Conservation (phyloP, 345 rosid genomes). For the Eucalyptus albens region DNA sequence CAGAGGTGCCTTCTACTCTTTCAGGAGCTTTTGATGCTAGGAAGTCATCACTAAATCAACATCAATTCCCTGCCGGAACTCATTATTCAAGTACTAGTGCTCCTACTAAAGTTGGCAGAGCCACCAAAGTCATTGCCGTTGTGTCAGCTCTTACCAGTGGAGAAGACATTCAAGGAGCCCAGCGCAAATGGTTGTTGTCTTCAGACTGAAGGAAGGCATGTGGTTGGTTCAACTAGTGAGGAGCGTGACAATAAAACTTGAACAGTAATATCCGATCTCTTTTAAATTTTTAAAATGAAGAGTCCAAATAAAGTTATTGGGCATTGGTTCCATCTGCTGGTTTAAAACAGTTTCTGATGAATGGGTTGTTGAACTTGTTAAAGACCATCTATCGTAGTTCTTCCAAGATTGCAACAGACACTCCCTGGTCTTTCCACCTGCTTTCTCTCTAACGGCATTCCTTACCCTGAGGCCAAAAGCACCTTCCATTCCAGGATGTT, state of each 20-base stretch:
- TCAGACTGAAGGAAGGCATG: conserved; percentile 72
- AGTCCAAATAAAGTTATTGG: no score
- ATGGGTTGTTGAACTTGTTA: no score
- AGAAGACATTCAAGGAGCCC: conserved; percentile 79
- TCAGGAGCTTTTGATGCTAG: conserved; percentile 48
- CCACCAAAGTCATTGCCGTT: conserved; percentile 51
- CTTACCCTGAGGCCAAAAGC: no score
- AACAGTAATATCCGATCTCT: no score
- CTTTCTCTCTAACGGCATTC: no score
- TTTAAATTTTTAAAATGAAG: no score
- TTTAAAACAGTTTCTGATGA: no score
- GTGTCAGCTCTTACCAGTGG: conserved; percentile 77
- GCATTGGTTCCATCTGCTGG: no score
- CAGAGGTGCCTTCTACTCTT: conserved; percentile 73
- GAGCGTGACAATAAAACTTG: conserved; percentile 15
- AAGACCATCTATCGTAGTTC: no score
- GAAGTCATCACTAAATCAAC: conserved; percentile 72
- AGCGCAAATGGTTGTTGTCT: conserved; percentile 50
- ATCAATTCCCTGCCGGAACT: conserved; percentile 60
- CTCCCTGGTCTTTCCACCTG: no score
- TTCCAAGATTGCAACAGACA: no score
- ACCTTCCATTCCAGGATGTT: no score
- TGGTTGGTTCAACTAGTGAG: conserved; percentile 51
- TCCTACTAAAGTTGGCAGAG: conserved; percentile 23
- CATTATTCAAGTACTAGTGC: conserved; percentile 38